A percentile compares a stretch with the other conserved stretches of the same genome.
These are phyloP conservation scores for Wickerhamia fluorescens DNA, from an alignment of 805 yeast genomes.

Conservation along the genomic window DNA sequence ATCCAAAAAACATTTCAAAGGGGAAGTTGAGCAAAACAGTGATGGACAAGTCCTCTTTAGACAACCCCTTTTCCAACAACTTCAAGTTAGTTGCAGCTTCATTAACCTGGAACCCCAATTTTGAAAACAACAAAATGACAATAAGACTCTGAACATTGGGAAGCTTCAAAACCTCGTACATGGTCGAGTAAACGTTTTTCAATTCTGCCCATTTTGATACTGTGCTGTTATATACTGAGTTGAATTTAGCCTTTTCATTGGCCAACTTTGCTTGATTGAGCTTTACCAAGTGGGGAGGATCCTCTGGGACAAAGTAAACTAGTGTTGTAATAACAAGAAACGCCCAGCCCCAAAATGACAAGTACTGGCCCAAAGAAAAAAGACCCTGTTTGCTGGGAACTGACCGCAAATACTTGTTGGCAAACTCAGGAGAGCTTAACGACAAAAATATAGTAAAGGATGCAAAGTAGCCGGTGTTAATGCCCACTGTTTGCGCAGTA, in stretches of 20 bases:
- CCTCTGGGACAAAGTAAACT: slow-evolving; percentile 59
- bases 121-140: slow-evolving; percentile 67
- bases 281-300: slow-evolving; percentile 45
- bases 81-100: slow-evolving; percentile 94
- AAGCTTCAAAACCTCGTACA: slow-evolving; percentile 62
- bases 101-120: slow-evolving; percentile 90
- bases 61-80: slow-evolving; percentile 81
- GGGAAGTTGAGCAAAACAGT: slow-evolving; percentile 94
- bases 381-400: slow-evolving; percentile 59
- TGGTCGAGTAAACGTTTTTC: slow-evolving; percentile 51
- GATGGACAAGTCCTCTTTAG: slow-evolving; percentile 88
- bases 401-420: slow-evolving; percentile 71
- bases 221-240: slow-evolving; percentile 14
- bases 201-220: slow-evolving; percentile 23
- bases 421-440: slow-evolving; percentile 85
- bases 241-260: slow-evolving; percentile 18
- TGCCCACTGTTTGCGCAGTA: slow-evolving; percentile 94
- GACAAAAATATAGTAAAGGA: slow-evolving; percentile 90
- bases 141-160: slow-evolving; percentile 71
- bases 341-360: slow-evolving; percentile 68
- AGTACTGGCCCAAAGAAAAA: slow-evolving; percentile 65
- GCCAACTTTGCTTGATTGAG: slow-evolving; percentile 23
- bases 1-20: slow-evolving; percentile 90
- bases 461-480: slow-evolving; percentile 86
- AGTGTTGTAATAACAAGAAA: slow-evolving; percentile 66